Evolutionary conservation across 345 rosid species (phyloP), one percentile per base, ranked within the genome.

Genomic region (Euphorbia tirucalli): DNA sequence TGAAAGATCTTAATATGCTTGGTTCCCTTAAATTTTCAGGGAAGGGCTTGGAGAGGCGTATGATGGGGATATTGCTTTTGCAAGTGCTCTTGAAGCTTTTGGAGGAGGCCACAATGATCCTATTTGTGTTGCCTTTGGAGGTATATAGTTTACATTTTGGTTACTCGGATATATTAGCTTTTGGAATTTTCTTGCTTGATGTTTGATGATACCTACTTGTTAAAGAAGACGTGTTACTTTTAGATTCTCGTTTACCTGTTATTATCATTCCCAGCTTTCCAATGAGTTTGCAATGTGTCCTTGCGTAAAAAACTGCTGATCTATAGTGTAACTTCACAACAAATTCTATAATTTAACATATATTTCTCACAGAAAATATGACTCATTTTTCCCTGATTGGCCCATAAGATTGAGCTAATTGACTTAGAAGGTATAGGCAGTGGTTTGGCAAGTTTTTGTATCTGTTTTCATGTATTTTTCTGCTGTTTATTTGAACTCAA

Each of bases 41-140:
- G 96, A 90, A 74, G 89, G 88, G 4, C 90, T 88, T 19, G 91
- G 90, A 75, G 93, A 90, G 69, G 87, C 75, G 4, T 84, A 88
- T 73, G 77, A 73, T 35, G 80, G 78, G 11, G 90, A 90, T 75
- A 75, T 84, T 80, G 86, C 81, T 48, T 90, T 90, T 70, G 88
- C 85, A 28, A 84, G 80, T 79, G 89, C 96, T 69, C 90, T 90
- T 61, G 96, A 90, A 79, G 64, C 78, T 64, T 90, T 90, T 60
- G 89, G 91, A 18, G 91, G 93, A 22, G 93, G 91, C 22, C 91
- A 85, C 69, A 82, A 78, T 75, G 93, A 90, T 83, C 91, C 91
- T 52, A 66, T 87, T 27, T 79, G 89, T 77, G 87, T 88, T 79
- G 88, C 96, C 66, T 84, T 90, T 74, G 96, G 93, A 82, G 93